Base-by-base conservation (phyloP, 2,329 filamentous ascomycete genomes). In the Chrysoporthe deuterocubensis region DNA sequence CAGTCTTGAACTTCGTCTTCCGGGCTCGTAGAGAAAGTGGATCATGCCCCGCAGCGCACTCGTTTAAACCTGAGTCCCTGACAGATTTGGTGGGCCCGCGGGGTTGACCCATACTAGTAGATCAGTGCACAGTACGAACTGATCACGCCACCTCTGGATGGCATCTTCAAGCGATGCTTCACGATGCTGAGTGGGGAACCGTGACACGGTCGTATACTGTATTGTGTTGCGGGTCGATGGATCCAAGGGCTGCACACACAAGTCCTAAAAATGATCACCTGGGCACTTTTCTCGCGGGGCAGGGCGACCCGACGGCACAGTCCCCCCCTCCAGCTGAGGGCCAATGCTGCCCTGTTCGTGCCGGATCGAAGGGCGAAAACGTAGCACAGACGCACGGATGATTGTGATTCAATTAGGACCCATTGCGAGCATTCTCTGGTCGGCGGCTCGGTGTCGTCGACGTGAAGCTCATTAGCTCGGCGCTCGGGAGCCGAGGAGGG, bases 401-500 rank as follows among this genome's bases (percentile, higher is more conserved):
- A 54, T 16, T 34, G 26, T 21, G 26, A 40, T 2, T 9, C 5
- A 6, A 40, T 40, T 4, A 40, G 26, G 26, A 2, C 26, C 26
- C 26, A 54, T 54, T 34, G 2, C 21, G 50, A 54, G 50, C 11
- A 54, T 32, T 54, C 21, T 62, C 46, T 44, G 60, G 34, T 21
- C 60, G 46, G 32, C 60, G 2, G 44, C 16, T 50, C 60, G 60
- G 43, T 40, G 26, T 52, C 26, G 9, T 46, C 16, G 16, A 50
- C 21, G 46, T 54, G 61, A 16, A n/a, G 26, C 37, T 46, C 11
- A 56, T 60, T 43, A 40, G 54, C 50, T 34, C 11, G 7, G 50
- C 40, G 37, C 58, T 66, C 65, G 65, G 65, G 50, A 62, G 50
- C 65, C 65, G 65, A 66, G 56, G 18, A 44, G 18, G 26, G 4